Conservation (phyloP, 768 basidiomycete species). For the Kwoniella europaea region DNA sequence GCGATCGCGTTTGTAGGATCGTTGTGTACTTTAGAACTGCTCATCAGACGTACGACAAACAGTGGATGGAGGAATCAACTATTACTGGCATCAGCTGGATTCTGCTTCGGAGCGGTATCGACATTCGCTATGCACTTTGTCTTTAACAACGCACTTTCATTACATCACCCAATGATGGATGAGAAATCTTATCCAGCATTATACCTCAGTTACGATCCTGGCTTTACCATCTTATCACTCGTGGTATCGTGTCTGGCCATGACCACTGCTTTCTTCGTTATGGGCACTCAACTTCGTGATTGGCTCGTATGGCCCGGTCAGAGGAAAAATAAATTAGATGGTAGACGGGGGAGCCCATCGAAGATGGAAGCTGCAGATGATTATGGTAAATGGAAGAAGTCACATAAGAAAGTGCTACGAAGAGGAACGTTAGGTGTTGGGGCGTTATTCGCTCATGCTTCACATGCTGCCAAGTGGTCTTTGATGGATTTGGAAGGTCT, state of each 20-base stretch:
- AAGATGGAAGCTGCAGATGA: conserved; percentile 33
- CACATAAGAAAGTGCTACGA: conserved; percentile 31
- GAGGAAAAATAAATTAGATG: conserved; percentile 14
- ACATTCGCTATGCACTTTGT: conserved; percentile 60
- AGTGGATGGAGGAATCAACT: conserved; percentile 52
- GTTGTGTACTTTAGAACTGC: conserved; percentile 57
- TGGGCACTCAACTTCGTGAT: conserved; percentile 53
- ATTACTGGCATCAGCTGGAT: conserved; percentile 52
- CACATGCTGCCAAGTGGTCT: conserved; percentile 44
- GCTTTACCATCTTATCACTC: conserved; percentile 56
- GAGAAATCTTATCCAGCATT: conserved; percentile 28
- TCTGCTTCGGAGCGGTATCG: conserved; percentile 57
- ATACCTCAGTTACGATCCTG: conserved; percentile 53
- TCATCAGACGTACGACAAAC: conserved; percentile 58
- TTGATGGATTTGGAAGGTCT: conserved; percentile 24
- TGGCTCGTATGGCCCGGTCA: conserved; percentile 35
- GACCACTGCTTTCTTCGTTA: conserved; percentile 57
- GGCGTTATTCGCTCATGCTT: conserved; percentile 33
- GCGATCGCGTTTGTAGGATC: conserved; percentile 57
- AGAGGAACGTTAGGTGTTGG: conserved; percentile 33
- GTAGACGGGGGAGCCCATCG: conserved; percentile 15
- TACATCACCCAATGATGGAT: conserved; percentile 45
- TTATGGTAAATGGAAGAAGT: conserved; percentile 46
- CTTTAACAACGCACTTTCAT: conserved; percentile 57
- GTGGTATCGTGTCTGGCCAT: conserved; percentile 54